Evolutionary conservation across 2,329 filamentous ascomycete genomes (phyloP), one percentile per base, ranked within the genome.

Genomic region (Davidsoniella eucalypti): DNA sequence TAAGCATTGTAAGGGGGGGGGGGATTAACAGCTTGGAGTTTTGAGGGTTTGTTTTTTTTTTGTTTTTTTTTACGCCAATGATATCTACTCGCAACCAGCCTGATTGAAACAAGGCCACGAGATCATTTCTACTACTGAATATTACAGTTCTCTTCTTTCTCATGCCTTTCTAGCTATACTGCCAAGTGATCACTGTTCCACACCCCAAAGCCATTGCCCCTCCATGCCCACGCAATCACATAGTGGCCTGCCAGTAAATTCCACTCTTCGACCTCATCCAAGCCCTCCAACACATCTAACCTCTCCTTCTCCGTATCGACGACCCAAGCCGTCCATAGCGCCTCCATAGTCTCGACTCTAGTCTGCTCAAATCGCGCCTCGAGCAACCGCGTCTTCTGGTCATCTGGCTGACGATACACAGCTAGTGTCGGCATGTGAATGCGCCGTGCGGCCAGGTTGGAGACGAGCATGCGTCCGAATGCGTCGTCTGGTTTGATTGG

Each of bases 191-290:
- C 29, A 12, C 29, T 33, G 12, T 33, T 41, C 52, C 52, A 54
- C 26, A 26, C 40, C 2, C 16, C 55, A 39, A 69, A 64, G 5
- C 61, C 64, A 1, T 59, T 62, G 29, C 79, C 77, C 57, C 76
- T 80, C 76, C 84, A 93, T 1, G 81, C 92, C 90, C 90, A 96
- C 3, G 79, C 80, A 41, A 98, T 74, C 55, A 88, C 80, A 60
- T 98, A 98, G 69, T 98, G 92, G 56, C 75, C 77, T 1, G 87
- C 85, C 57, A 98, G 65, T 57, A 98, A 65, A 59, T 82, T 73
- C 83, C 92, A 94, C 67, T 98, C 92, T 65, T 98, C 92, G 21
- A 95, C 74, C 65, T 98, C 92, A 65, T 98, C 92, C 55, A 98
- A 64, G 59, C 92, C 87, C 63, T 98, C 88, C 23, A 95, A 63